These are phyloP conservation scores for Aspergillus sp. DNA, from an alignment of 2,329 filamentous ascomycete genomes.

Conservation along the genomic window DNA sequence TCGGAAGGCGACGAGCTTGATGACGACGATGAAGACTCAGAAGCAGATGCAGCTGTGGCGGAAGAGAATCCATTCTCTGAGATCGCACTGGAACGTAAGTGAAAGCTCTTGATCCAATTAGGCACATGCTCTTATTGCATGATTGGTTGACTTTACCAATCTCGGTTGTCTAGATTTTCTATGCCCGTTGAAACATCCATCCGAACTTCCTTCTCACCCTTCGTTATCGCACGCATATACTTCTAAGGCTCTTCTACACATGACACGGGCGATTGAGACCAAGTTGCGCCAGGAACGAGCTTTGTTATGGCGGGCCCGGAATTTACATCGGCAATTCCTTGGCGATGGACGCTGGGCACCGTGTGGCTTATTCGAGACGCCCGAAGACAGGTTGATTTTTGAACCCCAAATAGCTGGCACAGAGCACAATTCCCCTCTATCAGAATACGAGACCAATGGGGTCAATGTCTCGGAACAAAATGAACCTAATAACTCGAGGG, in stretches of 20 bases:
- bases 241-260: conserved; percentile 57
- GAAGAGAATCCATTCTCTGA: conserved; percentile 63
- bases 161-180: conserved; percentile 50
- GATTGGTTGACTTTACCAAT: conserved; percentile 9
- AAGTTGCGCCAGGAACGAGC: conserved; percentile 59
- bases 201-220: conserved; percentile 60
- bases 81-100: conserved; percentile 56
- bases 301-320: conserved; percentile 58
- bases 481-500: conserved; percentile 7
- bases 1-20: conserved; percentile 64
- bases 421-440: conserved; percentile 14
- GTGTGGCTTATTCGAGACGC: conserved; percentile 52
- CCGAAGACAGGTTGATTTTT: conserved; percentile 51
- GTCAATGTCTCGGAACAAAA: conserved; percentile 11
- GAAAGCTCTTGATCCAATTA: background rate
- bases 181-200: conserved; percentile 61
- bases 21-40: conserved; percentile 57
- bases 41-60: conserved; percentile 57
- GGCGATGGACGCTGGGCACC: conserved; percentile 63
- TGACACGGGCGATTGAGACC: conserved; percentile 56
- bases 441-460: conserved; percentile 18
- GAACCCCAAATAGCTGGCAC: conserved; percentile 31
- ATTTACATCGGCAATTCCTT: conserved; percentile 57
- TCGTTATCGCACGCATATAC: conserved; percentile 59
- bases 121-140: background rate